Conservation (phyloP, 2,329 filamentous ascomycete species). For the Pyrenochaeta sp. region DNA sequence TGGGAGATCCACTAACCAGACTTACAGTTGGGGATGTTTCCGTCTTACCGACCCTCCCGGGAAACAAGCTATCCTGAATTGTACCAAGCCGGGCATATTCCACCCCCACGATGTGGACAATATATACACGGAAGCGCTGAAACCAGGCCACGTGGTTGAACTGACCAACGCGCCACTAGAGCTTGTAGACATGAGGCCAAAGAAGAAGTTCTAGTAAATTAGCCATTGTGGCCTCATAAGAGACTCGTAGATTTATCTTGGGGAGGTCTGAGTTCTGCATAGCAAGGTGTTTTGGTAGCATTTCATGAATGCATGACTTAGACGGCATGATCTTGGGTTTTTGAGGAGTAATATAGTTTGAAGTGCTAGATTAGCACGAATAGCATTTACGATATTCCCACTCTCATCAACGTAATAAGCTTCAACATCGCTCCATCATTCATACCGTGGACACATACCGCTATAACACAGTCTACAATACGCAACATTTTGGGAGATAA, state of each 20-base stretch:
- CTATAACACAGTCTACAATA: too few species aligned
- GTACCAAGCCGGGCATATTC: conserved; percentile 80
- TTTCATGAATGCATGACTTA: neutral
- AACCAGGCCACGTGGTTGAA: conserved; percentile 67
- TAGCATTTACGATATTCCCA: too few species aligned
- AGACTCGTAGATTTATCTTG: neutral
- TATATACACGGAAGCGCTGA: conserved; percentile 77
- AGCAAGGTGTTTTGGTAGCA: neutral
- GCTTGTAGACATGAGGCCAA: conserved; percentile 67
- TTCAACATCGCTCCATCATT: too few species aligned
- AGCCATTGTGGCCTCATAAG: neutral
- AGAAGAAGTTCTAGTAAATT: conserved; percentile 25
- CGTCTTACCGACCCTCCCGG: conserved; percentile 93
- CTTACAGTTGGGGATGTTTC: conserved; percentile 84
- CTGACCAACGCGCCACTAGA: conserved; percentile 67
- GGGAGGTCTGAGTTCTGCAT: neutral
- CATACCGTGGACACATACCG: too few species aligned
- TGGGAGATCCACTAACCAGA: neutral
- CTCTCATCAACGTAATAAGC: too few species aligned
- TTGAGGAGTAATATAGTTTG: too few species aligned
- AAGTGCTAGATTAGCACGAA: too few species aligned
- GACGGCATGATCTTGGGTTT: neutral
- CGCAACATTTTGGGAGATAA: too few species aligned
- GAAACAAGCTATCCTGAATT: conserved; percentile 82
- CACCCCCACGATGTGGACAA: conserved; percentile 77